phyloP scores from a whole-genome alignment of 2,329 filamentous ascomycete genomes.

The Paramyrothecium roridum region DNA sequence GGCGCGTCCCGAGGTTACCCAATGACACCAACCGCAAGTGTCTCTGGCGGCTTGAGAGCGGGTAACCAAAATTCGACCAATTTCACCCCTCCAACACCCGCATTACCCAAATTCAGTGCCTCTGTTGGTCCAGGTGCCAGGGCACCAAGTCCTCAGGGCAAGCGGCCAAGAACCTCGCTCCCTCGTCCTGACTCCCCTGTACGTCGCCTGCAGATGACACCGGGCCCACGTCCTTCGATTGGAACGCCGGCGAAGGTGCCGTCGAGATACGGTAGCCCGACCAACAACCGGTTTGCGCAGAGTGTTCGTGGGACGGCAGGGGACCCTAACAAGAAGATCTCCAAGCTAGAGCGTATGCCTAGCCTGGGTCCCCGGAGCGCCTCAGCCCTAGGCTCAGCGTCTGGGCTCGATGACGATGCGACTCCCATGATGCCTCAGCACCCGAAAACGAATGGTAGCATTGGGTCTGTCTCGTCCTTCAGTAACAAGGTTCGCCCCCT shows the following conservation, averaged over 20 bases:
- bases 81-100: constrained; percentile 62
- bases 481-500: constrained; percentile 49
- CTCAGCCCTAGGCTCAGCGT: constrained; percentile 53
- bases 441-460: constrained; percentile 50
- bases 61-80: constrained; percentile 56
- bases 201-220: constrained; percentile 63
- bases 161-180: constrained; percentile 72
- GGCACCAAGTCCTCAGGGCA: constrained; percentile 68
- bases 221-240: constrained; percentile 54
- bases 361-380: constrained; percentile 55
- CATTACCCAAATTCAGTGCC: constrained; percentile 79
- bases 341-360: constrained; percentile 45
- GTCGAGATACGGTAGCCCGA: constrained; percentile 35
- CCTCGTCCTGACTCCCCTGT: constrained; percentile 84
- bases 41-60: constrained; percentile 49
- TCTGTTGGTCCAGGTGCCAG: constrained; percentile 72
- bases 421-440: constrained; percentile 51
- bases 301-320: constrained; percentile 60
- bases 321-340: constrained; percentile 56
- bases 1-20: constrained; percentile 51
- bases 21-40: constrained; percentile 66
- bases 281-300: constrained; percentile 59
- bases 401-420: constrained; percentile 55
- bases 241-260: constrained; percentile 41
- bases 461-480: constrained; percentile 54